A percentile compares a stretch with the other conserved stretches of the same genome.
phyloP scores from a whole-genome alignment of 1,284 basidiomycete genomes.

The Cutaneotrichosporon curvatum region DNA sequence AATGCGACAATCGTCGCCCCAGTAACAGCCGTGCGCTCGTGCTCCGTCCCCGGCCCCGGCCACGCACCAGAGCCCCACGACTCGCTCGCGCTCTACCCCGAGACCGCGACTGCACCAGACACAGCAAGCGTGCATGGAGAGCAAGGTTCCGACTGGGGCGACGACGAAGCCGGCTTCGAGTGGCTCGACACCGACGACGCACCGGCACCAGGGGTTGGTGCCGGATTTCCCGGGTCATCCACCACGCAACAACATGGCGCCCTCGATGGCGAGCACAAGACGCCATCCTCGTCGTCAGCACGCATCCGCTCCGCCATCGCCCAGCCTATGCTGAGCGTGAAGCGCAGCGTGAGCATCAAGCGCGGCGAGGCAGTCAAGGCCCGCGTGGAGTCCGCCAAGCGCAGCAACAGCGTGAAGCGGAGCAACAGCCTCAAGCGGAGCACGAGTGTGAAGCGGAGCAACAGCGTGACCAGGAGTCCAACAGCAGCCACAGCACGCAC shows the following conservation, averaged over 20 bases:
- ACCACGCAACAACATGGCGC: constrained; percentile 9
- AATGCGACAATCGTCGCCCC: background rate
- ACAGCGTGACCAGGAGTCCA: too few relatives aligned
- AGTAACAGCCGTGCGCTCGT: background rate
- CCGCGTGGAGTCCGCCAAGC: background rate
- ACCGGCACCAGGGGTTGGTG: constrained; percentile 3
- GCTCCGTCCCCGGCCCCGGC: background rate
- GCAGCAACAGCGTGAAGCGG: too few relatives aligned
- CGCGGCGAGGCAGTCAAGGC: too few relatives aligned
- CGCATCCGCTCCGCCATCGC: constrained; percentile 7
- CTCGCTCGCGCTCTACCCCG: constrained; percentile 4
- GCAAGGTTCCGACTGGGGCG: constrained; percentile 43
- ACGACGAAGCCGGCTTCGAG: constrained; percentile 40
- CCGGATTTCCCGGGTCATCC: too few relatives aligned
- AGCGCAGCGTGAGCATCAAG: too few relatives aligned
- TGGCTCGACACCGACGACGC: constrained; percentile 36
- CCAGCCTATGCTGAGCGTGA: too few relatives aligned
- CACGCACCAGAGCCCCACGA: background rate
- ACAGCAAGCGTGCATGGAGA: constrained; percentile 38
- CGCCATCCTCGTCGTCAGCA: background rate
- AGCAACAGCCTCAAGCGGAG: too few relatives aligned
- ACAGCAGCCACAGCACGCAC: too few relatives aligned
- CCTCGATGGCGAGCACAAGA: constrained; percentile 21
- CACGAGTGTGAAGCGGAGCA: too few relatives aligned
- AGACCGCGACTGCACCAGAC: constrained; percentile 20